Evolutionary conservation across 2,329 filamentous ascomycete species (phyloP), one percentile per base, ranked within the genome.

Genomic region (Epichloe sylvatica): DNA sequence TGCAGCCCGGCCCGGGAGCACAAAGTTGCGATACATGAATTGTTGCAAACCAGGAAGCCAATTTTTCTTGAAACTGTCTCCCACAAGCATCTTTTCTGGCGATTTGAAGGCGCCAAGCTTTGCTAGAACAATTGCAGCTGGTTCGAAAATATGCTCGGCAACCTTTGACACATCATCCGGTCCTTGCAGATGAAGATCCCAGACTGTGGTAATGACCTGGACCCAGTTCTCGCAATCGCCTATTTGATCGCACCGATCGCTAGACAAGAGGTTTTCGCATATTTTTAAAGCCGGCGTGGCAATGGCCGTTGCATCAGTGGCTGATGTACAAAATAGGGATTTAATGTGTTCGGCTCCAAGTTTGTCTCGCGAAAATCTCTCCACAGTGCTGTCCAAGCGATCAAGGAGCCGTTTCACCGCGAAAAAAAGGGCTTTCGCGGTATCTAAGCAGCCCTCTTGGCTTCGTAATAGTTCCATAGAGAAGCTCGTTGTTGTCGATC

Each of bases 291-390:
- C 62, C 1, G 71, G 70, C 2, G 68, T 68, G 13, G 73, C 62
- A 5, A 77, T 61, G 3, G 65, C 61, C 13, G 72, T 66, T 7
- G 70, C 67, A 17, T 79, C 77, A 7, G 65, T 53, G 0, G 71
- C 70, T 1, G 76, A 66, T 0, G 67, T 67, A 49, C 68, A 73
- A 58, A 81, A 80, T 6, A 80, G 65, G 4, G 76, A 76, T 55
- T 73, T 75, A 56, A 80, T 70, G 53, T 80, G 76, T 57, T 80
- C 76, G 2, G 73, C 73, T 15, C 77, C 77, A 56, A 78, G 76
- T 48, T 62, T 69, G 55, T 71, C 67, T 52, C 70, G 69, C 12
- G 69, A 65, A 9, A 65, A 65, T 23, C 61, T 59, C 3, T 55
- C 59, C 4, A 59, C 55, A 7, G 60, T 59, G 15, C 61, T 58